Evolutionary conservation across 148 eudicot species (phyloP), one percentile per base, ranked within the genome.

Genomic region (Cornus suecica): DNA sequence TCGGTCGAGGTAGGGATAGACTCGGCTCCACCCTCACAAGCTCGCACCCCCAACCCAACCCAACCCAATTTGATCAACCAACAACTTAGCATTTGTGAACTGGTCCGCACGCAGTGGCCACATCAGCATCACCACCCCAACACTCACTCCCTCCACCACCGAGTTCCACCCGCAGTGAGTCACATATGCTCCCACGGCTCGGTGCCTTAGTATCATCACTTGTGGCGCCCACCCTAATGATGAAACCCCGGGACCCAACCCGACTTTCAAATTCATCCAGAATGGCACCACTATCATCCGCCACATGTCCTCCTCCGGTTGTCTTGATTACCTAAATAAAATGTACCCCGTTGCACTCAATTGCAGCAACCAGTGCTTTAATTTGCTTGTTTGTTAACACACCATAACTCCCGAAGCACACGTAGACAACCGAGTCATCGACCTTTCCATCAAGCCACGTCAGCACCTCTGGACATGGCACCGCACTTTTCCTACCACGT

Each of bases 141-240:
- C 90, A 8, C 61, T 76, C 15, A 90, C 27, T 5, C 91, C 84
- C 78, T 93, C 97, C 66, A 91, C n/a, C 58, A 82, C 65, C n/a
- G 98, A 89, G 88, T 93, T 93, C 94, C 91, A 91, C 32, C 96
- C 96, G 51, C 94, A 93, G 24, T 93, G 97, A 80, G 87, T 88
- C 77, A 89, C 52, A n/a, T 91, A 93, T 31, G 88, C 89, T 1
- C 90, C 88, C 28, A 88, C 87, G 0, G 91, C 90, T 32, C 82
- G 82, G 71, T 91, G 94, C n/a, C 69, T 81, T 67, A 89, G 66
- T 83, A 93, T 87, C 69, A 71, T 76, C 72, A 76, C 78, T 30
- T 91, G 94, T 18, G 98, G 92, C 3, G 85, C 94, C 97, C 94
- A 91, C 3, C 91, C 92, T 74, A 18, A 84, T 16, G 4, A 89